phyloP scores from a whole-genome alignment of 2,329 filamentous ascomycete species.

The Bipolaris gigantea region DNA sequence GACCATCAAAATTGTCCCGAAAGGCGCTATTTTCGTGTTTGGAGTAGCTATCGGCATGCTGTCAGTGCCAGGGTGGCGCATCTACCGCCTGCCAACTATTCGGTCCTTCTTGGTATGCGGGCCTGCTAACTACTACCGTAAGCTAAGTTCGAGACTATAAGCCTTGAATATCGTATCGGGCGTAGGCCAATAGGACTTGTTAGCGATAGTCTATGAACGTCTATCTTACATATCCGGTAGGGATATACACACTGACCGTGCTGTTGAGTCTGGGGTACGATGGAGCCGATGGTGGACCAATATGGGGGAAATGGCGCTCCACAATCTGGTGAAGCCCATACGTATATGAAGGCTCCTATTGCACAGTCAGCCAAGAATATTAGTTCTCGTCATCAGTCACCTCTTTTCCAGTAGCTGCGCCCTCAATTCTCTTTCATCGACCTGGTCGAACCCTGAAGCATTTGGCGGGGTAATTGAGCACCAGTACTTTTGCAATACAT shows the following conservation, averaged over 20 bases:
- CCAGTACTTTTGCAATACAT: neutral
- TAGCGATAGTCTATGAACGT: neutral
- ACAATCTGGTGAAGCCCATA: neutral
- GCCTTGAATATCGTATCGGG: neutral
- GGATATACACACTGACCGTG: neutral
- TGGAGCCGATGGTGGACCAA: slow-evolving; percentile 10
- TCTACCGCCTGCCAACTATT: neutral
- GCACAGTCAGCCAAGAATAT: neutral
- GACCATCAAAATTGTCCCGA: neutral
- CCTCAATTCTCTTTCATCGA: neutral
- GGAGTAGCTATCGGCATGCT: slow-evolving; percentile 9
- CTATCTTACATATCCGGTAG: slow-evolving; percentile 1
- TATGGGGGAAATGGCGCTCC: slow-evolving; percentile 16
- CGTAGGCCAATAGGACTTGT: neutral
- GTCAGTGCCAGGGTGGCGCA: slow-evolving; percentile 3
- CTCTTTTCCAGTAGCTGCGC: neutral
- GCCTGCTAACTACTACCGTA: slow-evolving; percentile 2
- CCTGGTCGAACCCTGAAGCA: neutral
- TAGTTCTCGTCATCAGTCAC: neutral
- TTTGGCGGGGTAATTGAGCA: neutral
- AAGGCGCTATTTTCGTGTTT: neutral
- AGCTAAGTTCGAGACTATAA: slow-evolving; percentile 10
- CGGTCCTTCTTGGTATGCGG: neutral
- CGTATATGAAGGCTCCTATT: slow-evolving; percentile 12
- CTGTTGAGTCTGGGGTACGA: slow-evolving; percentile 16